These are phyloP conservation scores for Linaria vulgaris DNA, from an alignment of 257 asterid species.

Conservation along the genomic window DNA sequence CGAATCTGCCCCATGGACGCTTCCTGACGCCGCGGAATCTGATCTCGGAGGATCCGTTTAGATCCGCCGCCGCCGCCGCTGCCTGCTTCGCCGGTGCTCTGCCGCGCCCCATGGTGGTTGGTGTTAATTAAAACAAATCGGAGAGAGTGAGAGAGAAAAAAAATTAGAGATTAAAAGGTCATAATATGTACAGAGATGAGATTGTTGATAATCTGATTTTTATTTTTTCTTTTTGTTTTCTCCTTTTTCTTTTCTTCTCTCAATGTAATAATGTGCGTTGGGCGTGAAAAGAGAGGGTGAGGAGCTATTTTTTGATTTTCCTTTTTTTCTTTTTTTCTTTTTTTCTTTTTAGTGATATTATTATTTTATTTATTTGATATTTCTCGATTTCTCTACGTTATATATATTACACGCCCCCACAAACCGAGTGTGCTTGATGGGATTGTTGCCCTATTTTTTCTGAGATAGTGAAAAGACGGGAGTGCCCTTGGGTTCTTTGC, in stretches of 20 bases:
- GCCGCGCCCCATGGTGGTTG: conserved; percentile 39
- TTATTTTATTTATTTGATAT: background rate
- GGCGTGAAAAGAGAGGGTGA: conserved; percentile 25
- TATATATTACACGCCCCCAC: conserved; percentile 31
- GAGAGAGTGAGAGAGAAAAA: too few species aligned
- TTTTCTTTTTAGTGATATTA: too few species aligned
- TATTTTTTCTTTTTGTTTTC: conserved; percentile 8
- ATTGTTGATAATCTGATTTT: conserved; percentile 26
- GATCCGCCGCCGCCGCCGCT: conserved; percentile 25
- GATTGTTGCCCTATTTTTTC: too few species aligned
- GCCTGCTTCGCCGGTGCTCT: conserved; percentile 37
- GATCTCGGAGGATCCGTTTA: conserved; percentile 47
- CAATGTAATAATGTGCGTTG: conserved; percentile 37
- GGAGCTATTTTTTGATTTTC: conserved; percentile 20
- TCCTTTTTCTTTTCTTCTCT: conserved; percentile 18
- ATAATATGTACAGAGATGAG: conserved; percentile 34
- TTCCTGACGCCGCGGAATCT: conserved; percentile 48
- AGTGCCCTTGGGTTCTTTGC: too few species aligned
- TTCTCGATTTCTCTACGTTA: conserved; percentile 26
- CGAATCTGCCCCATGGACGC: conserved; percentile 56
- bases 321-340: background rate
- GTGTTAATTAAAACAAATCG: conserved; percentile 1
- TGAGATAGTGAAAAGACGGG: too few species aligned
- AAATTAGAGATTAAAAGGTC: background rate
- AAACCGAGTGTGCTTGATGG: too few species aligned